Evolutionary conservation across 345 rosid species (phyloP), one percentile per base, ranked within the genome.

Genomic region (Eucalyptus decipiens): DNA sequence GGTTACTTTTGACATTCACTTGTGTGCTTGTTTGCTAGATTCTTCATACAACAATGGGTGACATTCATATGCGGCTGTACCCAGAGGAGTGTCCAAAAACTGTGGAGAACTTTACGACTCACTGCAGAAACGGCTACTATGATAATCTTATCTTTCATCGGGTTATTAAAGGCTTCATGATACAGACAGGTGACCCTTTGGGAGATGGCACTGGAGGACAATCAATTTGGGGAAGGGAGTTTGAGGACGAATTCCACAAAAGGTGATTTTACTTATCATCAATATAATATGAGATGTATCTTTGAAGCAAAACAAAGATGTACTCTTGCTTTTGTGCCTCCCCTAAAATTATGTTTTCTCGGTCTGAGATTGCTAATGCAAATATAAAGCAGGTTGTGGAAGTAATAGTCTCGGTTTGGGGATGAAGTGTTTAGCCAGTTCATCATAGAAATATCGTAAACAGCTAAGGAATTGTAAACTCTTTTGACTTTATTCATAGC

Each of bases 131-230:
- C 90, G 99, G 99, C 81, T 98, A 98, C 92, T 98, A 96, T 89
- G 99, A 97, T 91, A 98, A 98, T 92, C 98, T 96, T 89, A 96
- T 98, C 62, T 97, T 98, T 90, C 99, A 98, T 88, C 97, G 98
- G 40, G 98, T 97, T 86, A 97, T 98, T 93, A 97, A 92, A 91
- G 99, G 99, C 88, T 98, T 98, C 94, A 98, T 98, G 99, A 89
- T 97, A 91, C 99, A 98, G 90, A 96, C 99, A 40, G 99, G 99
- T 88, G 99, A 98, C 90, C 99, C 99, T 87, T 92, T 98, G 89
- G 99, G 99, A 62, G 99, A 98, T 93, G 99, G 99, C 86, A 98
- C 99, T 80, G 99, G 99, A 88, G 99, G 99, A 86, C 99, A 98
- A 92, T 97, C 99, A 89, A 97, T 98, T 58, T 97, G 99, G 99